Evolutionary conservation across 2,329 filamentous ascomycete species (phyloP), one percentile per base, ranked within the genome.

Genomic region (Diplodia intermedia): DNA sequence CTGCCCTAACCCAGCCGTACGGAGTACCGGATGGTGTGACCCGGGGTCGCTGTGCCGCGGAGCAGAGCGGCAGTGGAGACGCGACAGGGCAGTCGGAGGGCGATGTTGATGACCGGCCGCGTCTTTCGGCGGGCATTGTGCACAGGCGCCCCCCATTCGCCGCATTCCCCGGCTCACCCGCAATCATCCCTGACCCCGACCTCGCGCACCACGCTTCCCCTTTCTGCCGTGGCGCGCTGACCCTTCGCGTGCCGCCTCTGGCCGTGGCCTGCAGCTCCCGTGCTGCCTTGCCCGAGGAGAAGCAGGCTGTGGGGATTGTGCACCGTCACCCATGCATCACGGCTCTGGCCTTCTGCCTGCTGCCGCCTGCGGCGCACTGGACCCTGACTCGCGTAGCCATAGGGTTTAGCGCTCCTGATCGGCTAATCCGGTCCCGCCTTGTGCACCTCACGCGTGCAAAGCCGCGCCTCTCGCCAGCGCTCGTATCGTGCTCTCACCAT

Each of bases 401-500:
- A 63, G 47, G 60, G 60, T 63, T 63, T 63, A 63, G 60, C 60
- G 60, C 14, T 47, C 47, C 60, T 52, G 47, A 26, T 26, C 26
- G 26, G 26, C 26, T 26, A 26, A 26, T 26, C 26, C 26, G 4
- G 0, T 15, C 50, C 60, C 52, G 47, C 47, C 9, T 47, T 8
- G 8, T 11, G 29, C 43, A 18, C 52, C 26, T 18, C 52, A n/a
- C 29, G 18, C 29, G 14, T 31, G 23, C 57, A 15, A 36, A 31
- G 47, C 43, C 57, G 36, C 55, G 26, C 31, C 31, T 29, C 43
- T 43, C 38, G 38, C 31, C 53, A 12, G n/a, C 9, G 31, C 53
- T 38, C 54, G 54, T 55, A 38, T 55, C 18, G 26, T 12, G 29
- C 53, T 36, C 50, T 53, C 50, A 26, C 50, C 50, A 31, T 53